Percentiles rank a stretch among this genome's conserved stretches.
These are phyloP conservation scores for Trametes cingulata DNA, from an alignment of 768 basidiomycete species.

Conservation along the genomic window DNA sequence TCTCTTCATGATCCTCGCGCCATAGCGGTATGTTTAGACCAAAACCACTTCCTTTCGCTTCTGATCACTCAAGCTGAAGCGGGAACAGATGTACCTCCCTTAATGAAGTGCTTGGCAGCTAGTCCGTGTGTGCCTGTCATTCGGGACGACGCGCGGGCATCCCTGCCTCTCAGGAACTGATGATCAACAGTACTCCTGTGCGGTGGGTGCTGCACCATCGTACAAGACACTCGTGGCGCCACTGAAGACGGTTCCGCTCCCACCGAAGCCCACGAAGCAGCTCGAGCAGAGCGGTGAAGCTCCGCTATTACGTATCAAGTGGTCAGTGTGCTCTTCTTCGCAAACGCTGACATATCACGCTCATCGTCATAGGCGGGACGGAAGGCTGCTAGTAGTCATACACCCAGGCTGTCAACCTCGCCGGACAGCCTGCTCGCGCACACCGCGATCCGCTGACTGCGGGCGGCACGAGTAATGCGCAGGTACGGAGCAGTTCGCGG, in stretches of 20 bases:
- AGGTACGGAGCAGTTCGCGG: background rate
- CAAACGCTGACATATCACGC: background rate
- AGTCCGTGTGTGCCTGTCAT: background rate
- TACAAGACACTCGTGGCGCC: background rate
- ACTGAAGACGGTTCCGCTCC: background rate
- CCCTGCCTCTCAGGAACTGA: background rate
- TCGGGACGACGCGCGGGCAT: too few relatives aligned
- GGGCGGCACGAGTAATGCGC: background rate
- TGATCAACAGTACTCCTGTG: background rate
- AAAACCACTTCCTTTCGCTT: background rate
- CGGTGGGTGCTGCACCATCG: background rate
- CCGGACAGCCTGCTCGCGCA: background rate
- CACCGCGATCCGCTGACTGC: background rate
- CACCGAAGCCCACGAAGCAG: background rate
- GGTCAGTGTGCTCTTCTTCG: background rate
- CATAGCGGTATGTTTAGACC: too few relatives aligned
- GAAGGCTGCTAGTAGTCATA: background rate
- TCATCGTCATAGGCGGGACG: background rate
- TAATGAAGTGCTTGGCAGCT: background rate
- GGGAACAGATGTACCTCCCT: background rate
- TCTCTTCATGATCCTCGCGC: too few relatives aligned
- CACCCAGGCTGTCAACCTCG: background rate
- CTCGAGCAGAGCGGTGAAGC: background rate
- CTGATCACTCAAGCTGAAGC: background rate
- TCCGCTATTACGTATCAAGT: background rate